Evolutionary conservation across 495 filamentous ascomycete genomes (phyloP), one percentile per base, ranked within the genome.

Genomic region (Penicillium ochrochloron): DNA sequence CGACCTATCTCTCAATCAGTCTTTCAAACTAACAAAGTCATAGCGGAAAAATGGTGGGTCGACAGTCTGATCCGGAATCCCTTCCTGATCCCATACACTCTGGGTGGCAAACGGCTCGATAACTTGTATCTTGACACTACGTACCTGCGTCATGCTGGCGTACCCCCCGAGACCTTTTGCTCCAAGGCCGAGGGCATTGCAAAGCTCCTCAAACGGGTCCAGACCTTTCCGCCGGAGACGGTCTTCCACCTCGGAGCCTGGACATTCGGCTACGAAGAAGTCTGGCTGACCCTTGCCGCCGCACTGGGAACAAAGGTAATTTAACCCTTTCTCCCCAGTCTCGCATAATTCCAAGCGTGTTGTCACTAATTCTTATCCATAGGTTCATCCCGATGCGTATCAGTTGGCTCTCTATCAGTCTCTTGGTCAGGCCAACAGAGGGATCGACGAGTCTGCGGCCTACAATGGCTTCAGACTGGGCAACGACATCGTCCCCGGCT

Each of bases 201-300:
- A 4, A 92, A 96, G 70, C 83, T 97, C 3, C 70, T 97, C 3
- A 71, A 81, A 31, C 91, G 93, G 69, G 80, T 96, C 0, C 70
- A 77, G 0, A 67, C 78, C 12, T 97, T 95, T 74, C 90, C 93
- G 0, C 60, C 78, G 11, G 85, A 94, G 25, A 96, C 92, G 0
- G 76, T 88, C 6, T 97, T 97, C 68, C 90, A 96, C 74, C 85
- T 98, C 54, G 83, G 92, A 54, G 85, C 93, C 3, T 97, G 94
- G 94, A 98, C 94, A 2, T 96, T 95, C 73, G 94, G 94, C 29
- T 92, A 92, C 55, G 92, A 97, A 73, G 91, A 97, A 60, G 92
- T 97, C 0, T 97, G 93, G 93, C 80, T 92, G 60, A 90, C 92
- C 4, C 77, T 98, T 14, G 88, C 92, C 1, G 84, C 87, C 14